Percentiles rank a stretch among this genome's conserved stretches.
Evolutionary conservation across 1,139 yeast genomes (phyloP).

Genomic region (Taphrina betulina): DNA sequence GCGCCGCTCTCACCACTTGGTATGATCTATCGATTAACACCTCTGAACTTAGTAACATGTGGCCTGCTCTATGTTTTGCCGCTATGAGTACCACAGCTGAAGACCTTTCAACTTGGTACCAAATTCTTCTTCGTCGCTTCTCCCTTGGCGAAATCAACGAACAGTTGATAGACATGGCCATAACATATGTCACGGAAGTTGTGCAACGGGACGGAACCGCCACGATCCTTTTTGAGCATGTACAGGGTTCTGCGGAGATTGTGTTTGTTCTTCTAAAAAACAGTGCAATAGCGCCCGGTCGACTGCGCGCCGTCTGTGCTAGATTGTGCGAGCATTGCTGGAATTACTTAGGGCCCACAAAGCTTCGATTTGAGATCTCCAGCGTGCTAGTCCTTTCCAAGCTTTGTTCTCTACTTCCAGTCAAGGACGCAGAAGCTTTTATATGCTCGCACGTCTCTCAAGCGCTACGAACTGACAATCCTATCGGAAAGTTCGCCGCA

Average conservation of each 20-base stretch:
- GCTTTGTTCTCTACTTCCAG: background rate
- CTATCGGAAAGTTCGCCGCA: slow-evolving; percentile 14
- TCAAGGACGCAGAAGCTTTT: background rate
- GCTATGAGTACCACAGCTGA: no score
- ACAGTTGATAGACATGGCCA: background rate
- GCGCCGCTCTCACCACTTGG: no score
- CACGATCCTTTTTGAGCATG: slow-evolving; percentile 2
- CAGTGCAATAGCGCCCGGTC: background rate
- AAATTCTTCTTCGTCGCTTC: background rate
- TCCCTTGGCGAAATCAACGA: background rate
- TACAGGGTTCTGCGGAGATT: background rate
- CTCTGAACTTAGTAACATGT: no score
- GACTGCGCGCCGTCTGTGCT: background rate
- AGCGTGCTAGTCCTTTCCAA: slow-evolving; percentile 2
- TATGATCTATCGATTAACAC: no score
- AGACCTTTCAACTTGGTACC: background rate
- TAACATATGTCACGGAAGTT: background rate
- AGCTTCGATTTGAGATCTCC: slow-evolving; percentile 2
- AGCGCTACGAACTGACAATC: background rate
- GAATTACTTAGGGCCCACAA: slow-evolving; percentile 5
- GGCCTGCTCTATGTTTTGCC: no score
- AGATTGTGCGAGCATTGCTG: slow-evolving; percentile 8
- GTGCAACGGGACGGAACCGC: background rate
- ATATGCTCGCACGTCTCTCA: background rate
- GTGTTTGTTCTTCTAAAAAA: background rate